A percentile compares a stretch with the other conserved stretches of the same genome.
phyloP scores from a whole-genome alignment of 495 filamentous ascomycete species.

The Cetradonia linearis region DNA sequence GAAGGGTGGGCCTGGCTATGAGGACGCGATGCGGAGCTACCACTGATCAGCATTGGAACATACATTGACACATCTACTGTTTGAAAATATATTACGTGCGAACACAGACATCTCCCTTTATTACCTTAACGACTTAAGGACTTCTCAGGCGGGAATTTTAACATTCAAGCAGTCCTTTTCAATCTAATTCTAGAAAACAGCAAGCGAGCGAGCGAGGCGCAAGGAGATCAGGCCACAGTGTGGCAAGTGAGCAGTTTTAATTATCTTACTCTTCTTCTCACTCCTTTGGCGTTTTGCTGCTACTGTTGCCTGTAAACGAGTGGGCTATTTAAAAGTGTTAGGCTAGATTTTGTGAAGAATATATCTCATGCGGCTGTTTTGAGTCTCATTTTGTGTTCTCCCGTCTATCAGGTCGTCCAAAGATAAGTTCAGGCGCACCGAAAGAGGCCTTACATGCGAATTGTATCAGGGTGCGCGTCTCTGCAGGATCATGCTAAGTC shows the following conservation, averaged over 20 bases:
- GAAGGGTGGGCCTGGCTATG: constrained; percentile 51
- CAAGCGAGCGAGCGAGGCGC: not conserved
- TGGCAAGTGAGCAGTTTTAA: not conserved
- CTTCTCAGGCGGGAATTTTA: not conserved
- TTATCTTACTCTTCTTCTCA: not conserved
- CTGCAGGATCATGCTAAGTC: too few species aligned
- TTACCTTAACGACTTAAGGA: not conserved
- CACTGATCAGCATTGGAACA: not conserved
- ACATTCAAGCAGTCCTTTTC: not conserved
- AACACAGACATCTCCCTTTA: not conserved
- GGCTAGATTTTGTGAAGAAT: too few species aligned
- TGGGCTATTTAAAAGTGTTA: too few species aligned
- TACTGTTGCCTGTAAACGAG: not conserved
- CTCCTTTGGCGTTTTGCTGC: not conserved
- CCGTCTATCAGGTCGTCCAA: too few species aligned
- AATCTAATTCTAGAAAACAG: too few species aligned
- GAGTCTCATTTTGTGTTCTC: too few species aligned
- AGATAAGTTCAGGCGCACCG: too few species aligned
- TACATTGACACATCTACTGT: not conserved
- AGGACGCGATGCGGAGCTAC: constrained; percentile 24
- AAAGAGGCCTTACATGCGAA: too few species aligned
- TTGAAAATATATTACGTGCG: not conserved
- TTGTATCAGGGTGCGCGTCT: too few species aligned
- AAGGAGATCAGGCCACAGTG: not conserved
- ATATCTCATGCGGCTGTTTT: too few species aligned